Percentiles rank a stretch among this genome's conserved stretches.
Conservation (phyloP, 2,329 filamentous ascomycete genomes). For the Hymenoscyphus fraxineus region DNA sequence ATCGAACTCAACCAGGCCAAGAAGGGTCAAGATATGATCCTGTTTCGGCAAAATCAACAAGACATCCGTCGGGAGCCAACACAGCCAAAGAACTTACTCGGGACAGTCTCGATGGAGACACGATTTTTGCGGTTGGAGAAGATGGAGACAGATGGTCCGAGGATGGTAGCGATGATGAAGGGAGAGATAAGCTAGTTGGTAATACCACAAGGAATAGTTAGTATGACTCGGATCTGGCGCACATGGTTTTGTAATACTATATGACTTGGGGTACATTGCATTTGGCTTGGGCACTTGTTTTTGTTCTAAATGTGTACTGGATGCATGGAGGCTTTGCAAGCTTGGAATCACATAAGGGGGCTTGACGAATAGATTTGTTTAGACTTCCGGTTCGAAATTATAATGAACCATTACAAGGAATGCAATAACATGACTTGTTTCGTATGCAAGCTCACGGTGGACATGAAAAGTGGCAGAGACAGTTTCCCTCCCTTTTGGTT, state of each 20-base stretch:
- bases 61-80: constrained; percentile 14
- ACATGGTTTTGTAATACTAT: constrained; percentile 16
- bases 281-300: not conserved
- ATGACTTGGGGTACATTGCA: constrained; percentile 12
- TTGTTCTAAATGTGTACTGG: not conserved
- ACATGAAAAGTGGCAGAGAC: too few relatives aligned
- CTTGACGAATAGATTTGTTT: not conserved
- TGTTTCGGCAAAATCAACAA: constrained; percentile 20
- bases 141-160: constrained; percentile 78
- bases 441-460: too few relatives aligned
- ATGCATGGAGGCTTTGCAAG: not conserved
- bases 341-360: not conserved
- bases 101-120: constrained; percentile 78
- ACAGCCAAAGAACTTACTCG: constrained; percentile 41
- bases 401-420: not conserved
- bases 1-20: constrained; percentile 40
- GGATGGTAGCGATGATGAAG: constrained; percentile 63
- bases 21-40: constrained; percentile 37
- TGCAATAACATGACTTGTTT: too few relatives aligned
- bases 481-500: too few relatives aligned
- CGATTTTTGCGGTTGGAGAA: constrained; percentile 92
- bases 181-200: constrained; percentile 47
- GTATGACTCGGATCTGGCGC: constrained; percentile 8
- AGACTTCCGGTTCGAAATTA: not conserved
- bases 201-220: constrained; percentile 11